phyloP scores from a whole-genome alignment of 441 rosid species.

The Erodium moschatum region DNA sequence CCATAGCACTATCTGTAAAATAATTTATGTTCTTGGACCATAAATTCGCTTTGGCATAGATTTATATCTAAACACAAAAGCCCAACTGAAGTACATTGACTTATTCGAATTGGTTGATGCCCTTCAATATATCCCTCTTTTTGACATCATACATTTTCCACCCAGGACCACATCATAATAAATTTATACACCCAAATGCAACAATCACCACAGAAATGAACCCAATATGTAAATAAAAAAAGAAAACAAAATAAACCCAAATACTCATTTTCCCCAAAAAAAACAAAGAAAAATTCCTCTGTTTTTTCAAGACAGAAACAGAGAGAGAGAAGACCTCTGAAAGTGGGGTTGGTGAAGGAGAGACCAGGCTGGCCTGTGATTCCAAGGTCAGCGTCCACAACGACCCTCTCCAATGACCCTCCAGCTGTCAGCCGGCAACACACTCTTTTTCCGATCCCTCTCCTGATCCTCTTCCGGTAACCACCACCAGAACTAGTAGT shows the following conservation, averaged over 20 bases:
- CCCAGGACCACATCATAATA: background rate
- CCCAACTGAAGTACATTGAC: background rate
- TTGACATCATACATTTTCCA: background rate
- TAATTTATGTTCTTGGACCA: background rate
- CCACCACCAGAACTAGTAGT: background rate
- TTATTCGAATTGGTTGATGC: background rate
- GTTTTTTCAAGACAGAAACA: background rate
- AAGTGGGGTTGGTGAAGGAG: conserved; percentile 31
- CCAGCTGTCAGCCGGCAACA: conserved; percentile 41
- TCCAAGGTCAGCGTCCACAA: background rate
- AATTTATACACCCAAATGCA: too few species aligned
- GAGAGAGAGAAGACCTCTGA: conserved; percentile 37
- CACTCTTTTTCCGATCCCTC: conserved; percentile 35
- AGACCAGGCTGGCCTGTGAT: background rate
- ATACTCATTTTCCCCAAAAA: background rate
- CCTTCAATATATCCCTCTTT: background rate
- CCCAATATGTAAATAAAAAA: background rate
- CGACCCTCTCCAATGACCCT: conserved; percentile 34
- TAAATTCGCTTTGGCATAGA: background rate
- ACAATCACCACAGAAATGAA: background rate
- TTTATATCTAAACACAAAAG: too few species aligned
- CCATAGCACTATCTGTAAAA: background rate
- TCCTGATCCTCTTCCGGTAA: conserved; percentile 36
- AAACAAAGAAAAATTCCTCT: background rate
- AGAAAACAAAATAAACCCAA: background rate